Percentiles rank a stretch among this genome's conserved stretches.
Evolutionary conservation across 1,284 basidiomycete genomes (phyloP).

Genomic region (Pholiota adiposa): DNA sequence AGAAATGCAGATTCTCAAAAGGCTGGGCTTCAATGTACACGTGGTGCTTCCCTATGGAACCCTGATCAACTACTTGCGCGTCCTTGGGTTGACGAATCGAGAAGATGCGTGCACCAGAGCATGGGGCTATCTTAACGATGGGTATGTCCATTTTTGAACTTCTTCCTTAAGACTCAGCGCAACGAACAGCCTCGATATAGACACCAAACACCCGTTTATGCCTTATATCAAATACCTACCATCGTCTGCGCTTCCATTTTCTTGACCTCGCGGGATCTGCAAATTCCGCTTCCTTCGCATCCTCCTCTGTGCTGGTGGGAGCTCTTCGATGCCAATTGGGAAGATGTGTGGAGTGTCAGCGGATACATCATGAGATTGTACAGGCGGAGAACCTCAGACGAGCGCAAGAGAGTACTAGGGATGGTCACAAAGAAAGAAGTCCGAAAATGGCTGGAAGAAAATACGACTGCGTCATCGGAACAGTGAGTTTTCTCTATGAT

Average conservation of each 20-base stretch:
- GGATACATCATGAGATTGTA: constrained; percentile 84
- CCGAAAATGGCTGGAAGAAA: constrained; percentile 73
- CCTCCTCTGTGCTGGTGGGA: constrained; percentile 81
- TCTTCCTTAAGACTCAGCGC: constrained; percentile 3
- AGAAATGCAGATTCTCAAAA: constrained; percentile 98
- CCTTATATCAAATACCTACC: constrained; percentile 85
- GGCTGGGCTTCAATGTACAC: constrained; percentile 87
- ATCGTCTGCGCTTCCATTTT: constrained; percentile 88
- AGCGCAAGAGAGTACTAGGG: constrained; percentile 47
- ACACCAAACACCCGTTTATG: constrained; percentile 90
- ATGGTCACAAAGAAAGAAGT: constrained; percentile 75
- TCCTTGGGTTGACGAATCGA: constrained; percentile 79
- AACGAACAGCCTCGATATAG: constrained; percentile 43
- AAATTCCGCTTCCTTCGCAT: constrained; percentile 75
- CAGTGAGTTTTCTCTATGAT: not conserved
- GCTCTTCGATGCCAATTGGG: constrained; percentile 85
- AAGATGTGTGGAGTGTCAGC: constrained; percentile 82
- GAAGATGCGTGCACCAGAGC: constrained; percentile 76
- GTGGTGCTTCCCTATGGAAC: constrained; percentile 94
- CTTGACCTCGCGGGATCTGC: constrained; percentile 69
- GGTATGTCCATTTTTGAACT: constrained; percentile 52
- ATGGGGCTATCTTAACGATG: constrained; percentile 93
- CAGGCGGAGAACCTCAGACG: constrained; percentile 48
- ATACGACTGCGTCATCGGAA: constrained; percentile 16
- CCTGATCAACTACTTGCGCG: constrained; percentile 92